Evolutionary conservation across 768 basidiomycete genomes (phyloP), one percentile per base, ranked within the genome.

Genomic region (Pleurotus tuoliensis): DNA sequence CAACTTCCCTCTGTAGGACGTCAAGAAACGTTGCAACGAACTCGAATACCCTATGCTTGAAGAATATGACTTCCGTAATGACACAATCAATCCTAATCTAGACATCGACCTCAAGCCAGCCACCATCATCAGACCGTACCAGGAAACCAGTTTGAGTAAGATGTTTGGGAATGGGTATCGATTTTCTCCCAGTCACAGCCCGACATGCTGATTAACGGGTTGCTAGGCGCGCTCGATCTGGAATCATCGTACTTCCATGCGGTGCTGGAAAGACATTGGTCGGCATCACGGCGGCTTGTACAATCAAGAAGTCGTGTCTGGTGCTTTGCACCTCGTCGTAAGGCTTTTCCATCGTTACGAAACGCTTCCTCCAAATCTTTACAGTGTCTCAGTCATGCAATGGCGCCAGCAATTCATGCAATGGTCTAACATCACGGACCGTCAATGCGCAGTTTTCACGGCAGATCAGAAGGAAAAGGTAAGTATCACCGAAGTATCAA

Each of bases 101-200:
- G 97, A 99, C 67, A 99, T 99, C 56, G 97, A 99, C 71, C 82
- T 99, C 54, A 99, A 99, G 69, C 97, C 97, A 2, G 90, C 94
- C 37, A 98, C 97, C 2, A 90, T 96, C 59, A 97, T 99, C 67
- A 83, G 97, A 55, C 94, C 97, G 12, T 99, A 99, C 72, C 97
- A 99, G 71, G 96, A 98, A 73, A 99, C 97, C 53, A 94, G 92
- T 67, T 76, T 99, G 43, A 94, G 93, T 62, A 99, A 99, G 75
- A 99, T 99, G 97, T 99, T 99, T 71, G 96, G 97, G 53, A 98
- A 99, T 69, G 97, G 94, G 92, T 94, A 70, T 54, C 80, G 61
- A 58, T 51, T 61, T 18, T 24, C 41, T 24, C 43, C 4, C 30
- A 34, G 30, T 11, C 30, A 34, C 30, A 34, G 9, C 30, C 30